Evolutionary conservation across 2,329 filamentous ascomycete genomes (phyloP), one percentile per base, ranked within the genome.

Genomic region (Plectosphaerella sp.): DNA sequence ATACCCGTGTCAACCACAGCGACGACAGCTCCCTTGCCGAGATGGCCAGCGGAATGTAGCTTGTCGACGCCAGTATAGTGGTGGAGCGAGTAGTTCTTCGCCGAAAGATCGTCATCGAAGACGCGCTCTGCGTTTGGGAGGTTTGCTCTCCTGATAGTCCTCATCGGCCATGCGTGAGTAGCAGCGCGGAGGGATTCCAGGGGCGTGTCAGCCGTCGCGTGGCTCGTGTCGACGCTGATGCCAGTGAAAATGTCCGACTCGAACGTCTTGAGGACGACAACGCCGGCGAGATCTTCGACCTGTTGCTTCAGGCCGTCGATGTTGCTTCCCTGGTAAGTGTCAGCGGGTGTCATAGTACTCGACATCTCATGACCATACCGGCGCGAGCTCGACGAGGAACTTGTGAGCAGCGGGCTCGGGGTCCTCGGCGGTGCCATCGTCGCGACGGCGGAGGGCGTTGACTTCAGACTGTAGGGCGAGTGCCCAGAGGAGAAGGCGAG

Each of bases 231-330:
- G 15, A 71, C 43, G 12, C 61, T 58, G 36, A 67, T 54, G 5
- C 68, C 68, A 9, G 55, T 58, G 46, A 71, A 71, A 37, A 69
- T 53, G 50, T 69, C 65, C 24, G 14, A n/a, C 16, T 47, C 45
- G 45, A 47, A 47, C 5, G 15, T 28, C 45, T 47, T 47, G 10
- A 25, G 24, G n/a, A 47, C 20, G 8, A 10, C 24, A 5, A 15
- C 18, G 8, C 33, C 45, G 8, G 20, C 4, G 20, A 18, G n/a
- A 3, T 18, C n/a, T n/a, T 12, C 41, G 41, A 43, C 10, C 16
- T 43, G 16, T 11, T 43, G 7, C 5, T 6, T 20, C 10, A 18
- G 10, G 11, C n/a, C 41, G 16, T 43, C 41, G 41, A 20, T 20
- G 18, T 43, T 18, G n/a, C 8, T 20, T 12, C 10, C 41, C 41